Percentiles rank a stretch among this genome's conserved stretches.
phyloP scores from a whole-genome alignment of 306 rosid genomes.

The Fagus sylvatica region DNA sequence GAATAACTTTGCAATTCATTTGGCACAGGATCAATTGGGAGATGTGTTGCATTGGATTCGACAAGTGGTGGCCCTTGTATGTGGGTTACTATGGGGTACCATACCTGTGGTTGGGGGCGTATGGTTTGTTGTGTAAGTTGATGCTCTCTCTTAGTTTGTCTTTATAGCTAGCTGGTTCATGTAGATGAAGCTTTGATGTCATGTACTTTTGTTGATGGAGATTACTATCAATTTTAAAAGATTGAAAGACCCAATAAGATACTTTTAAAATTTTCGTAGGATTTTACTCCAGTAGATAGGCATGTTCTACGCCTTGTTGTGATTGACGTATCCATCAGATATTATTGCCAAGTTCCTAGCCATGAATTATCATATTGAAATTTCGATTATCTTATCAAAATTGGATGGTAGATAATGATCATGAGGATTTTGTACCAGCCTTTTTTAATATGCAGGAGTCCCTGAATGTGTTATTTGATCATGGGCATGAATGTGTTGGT shows the following conservation, averaged over 20 bases:
- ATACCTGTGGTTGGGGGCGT: slow-evolving; percentile 92
- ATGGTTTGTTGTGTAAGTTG: slow-evolving; percentile 90
- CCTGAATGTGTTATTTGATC: background rate
- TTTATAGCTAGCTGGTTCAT: background rate
- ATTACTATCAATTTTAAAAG: background rate
- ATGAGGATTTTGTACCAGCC: background rate
- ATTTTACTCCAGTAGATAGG: background rate
- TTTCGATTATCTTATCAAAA: too few species aligned
- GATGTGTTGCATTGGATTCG: slow-evolving; percentile 99
- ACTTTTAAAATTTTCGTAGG: background rate
- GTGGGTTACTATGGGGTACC: slow-evolving; percentile 88
- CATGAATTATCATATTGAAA: background rate
- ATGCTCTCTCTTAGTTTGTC: background rate
- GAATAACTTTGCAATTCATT: background rate
- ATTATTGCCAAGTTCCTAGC: background rate
- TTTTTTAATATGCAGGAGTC: background rate
- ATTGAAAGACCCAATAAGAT: background rate
- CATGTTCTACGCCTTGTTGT: background rate
- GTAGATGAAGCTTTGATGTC: background rate
- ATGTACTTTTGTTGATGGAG: background rate
- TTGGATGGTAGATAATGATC: background rate
- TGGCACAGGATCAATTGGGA: slow-evolving; percentile 84
- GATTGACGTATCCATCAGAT: background rate
- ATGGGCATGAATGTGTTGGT: background rate
- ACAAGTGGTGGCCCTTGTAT: slow-evolving; percentile 68